phyloP scores from a whole-genome alignment of 495 filamentous ascomycete species.

The Penicillium dipodomyicola region DNA sequence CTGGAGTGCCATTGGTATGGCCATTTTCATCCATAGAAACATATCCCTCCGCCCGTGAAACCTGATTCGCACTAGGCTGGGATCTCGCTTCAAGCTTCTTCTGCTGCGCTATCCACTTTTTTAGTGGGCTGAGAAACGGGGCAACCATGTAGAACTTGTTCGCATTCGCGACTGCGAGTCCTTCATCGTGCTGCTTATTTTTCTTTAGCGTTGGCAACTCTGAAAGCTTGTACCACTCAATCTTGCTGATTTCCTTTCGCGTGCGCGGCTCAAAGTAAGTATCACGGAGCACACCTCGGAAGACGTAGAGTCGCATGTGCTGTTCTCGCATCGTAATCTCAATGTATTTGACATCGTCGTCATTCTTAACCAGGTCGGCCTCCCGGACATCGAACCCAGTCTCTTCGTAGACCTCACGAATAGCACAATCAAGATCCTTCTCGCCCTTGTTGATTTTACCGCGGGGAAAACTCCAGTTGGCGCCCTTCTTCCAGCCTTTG shows the following conservation, averaged over 20 bases:
- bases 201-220: constrained; percentile 82
- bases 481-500: constrained; percentile 95
- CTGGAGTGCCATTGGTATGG: constrained; percentile 17
- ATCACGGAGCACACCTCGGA: constrained; percentile 80
- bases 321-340: constrained; percentile 88
- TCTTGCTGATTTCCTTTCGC: constrained; percentile 94
- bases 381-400: constrained; percentile 80
- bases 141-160: constrained; percentile 98
- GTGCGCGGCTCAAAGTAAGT: constrained; percentile 85
- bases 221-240: constrained; percentile 85
- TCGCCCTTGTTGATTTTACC: constrained; percentile 98
- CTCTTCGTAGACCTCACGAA: constrained; percentile 93
- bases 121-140: constrained; percentile 80
- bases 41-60: constrained; percentile 33
- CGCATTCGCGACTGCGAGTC: constrained; percentile 55
- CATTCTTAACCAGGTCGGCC: constrained; percentile 67
- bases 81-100: constrained; percentile 60
- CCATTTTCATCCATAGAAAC: constrained; percentile 39
- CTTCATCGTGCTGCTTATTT: constrained; percentile 55
- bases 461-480: constrained; percentile 93
- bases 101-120: constrained; percentile 87
- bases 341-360: constrained; percentile 70
- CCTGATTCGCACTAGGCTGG: constrained; percentile 18
- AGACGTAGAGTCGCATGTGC: constrained; percentile 86
- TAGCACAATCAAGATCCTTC: constrained; percentile 84